These are phyloP conservation scores for Exophiala viscosa DNA, from an alignment of 2,329 filamentous ascomycete genomes.

Conservation along the genomic window DNA sequence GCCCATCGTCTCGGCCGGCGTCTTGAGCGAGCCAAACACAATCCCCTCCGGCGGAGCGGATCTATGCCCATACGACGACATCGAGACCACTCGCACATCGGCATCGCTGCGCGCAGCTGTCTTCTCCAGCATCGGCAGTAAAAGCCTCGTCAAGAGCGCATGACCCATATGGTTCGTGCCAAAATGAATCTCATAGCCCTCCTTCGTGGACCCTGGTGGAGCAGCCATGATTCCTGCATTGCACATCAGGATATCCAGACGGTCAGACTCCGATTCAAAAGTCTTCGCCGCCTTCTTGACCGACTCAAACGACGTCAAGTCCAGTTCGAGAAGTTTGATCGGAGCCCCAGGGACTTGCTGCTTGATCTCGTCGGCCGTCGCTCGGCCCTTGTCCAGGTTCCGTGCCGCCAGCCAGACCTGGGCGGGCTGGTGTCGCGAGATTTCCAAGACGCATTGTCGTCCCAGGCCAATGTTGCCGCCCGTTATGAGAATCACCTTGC, in stretches of 20 bases:
- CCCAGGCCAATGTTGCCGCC: constrained; percentile 50
- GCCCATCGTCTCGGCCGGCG: constrained; percentile 2
- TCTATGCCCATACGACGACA: constrained; percentile 34
- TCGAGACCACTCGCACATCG: constrained; percentile 46
- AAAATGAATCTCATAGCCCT: constrained; percentile 51
- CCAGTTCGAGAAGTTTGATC: constrained; percentile 38
- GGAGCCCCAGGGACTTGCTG: constrained; percentile 34
- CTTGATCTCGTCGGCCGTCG: constrained; percentile 33
- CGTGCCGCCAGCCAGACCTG: constrained; percentile 56
- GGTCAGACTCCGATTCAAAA: constrained; percentile 35
- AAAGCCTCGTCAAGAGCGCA: constrained; percentile 45
- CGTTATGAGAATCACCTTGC: constrained; percentile 51
- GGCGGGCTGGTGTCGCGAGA: constrained; percentile 50
- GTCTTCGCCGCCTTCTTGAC: constrained; percentile 37
- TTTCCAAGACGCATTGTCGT: constrained; percentile 45
- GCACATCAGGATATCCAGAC: constrained; percentile 44
- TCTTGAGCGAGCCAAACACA: constrained; percentile 24
- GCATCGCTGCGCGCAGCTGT: constrained; percentile 39
- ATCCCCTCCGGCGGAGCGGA: constrained; percentile 23
- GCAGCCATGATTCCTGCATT: constrained; percentile 49
- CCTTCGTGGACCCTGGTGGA: constrained; percentile 37
- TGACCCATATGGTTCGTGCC: constrained; percentile 53
- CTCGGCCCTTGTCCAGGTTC: constrained; percentile 29
- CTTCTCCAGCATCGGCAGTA: constrained; percentile 41
- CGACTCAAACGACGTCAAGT: constrained; percentile 30